Evolutionary conservation across 495 filamentous ascomycete genomes (phyloP).

Genomic region (Lophiostoma macrostomum): DNA sequence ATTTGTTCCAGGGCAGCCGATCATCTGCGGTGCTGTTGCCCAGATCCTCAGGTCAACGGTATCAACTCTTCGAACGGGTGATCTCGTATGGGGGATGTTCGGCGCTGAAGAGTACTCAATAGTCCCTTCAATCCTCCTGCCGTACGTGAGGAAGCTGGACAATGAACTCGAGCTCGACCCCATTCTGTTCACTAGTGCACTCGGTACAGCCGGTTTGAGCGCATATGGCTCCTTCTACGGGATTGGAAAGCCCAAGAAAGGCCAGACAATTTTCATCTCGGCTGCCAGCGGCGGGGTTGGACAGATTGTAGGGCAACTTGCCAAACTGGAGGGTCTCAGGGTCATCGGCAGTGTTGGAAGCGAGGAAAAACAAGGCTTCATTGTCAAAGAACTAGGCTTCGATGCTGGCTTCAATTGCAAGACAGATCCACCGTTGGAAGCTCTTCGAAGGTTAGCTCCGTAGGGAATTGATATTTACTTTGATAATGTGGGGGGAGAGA

Average conservation of each 20-base stretch:
- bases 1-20: conserved; percentile 30
- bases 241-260: conserved; percentile 77
- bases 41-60: conserved; percentile 35
- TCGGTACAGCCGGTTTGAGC: conserved; percentile 81
- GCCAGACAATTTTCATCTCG: conserved; percentile 80
- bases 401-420: conserved; percentile 58
- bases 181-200: conserved; percentile 60
- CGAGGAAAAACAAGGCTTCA: conserved; percentile 49
- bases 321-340: conserved; percentile 76
- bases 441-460: conserved; percentile 68
- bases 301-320: conserved; percentile 74
- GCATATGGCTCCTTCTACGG: conserved; percentile 74
- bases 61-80: conserved; percentile 31
- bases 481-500: conserved; percentile 87
- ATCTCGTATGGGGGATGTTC: conserved; percentile 26
- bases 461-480: conserved; percentile 88
- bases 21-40: conserved; percentile 35
- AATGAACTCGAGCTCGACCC: conserved; percentile 61
- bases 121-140: conserved; percentile 3
- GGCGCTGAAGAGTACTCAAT: conserved; percentile 33
- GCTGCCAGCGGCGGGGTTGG: conserved; percentile 79
- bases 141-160: conserved; percentile 38
- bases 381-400: conserved; percentile 47
- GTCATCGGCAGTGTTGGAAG: conserved; percentile 68
- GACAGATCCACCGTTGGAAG: conserved; percentile 61